phyloP scores from a whole-genome alignment of 345 rosid genomes.

The Sonneratia caseolaris region DNA sequence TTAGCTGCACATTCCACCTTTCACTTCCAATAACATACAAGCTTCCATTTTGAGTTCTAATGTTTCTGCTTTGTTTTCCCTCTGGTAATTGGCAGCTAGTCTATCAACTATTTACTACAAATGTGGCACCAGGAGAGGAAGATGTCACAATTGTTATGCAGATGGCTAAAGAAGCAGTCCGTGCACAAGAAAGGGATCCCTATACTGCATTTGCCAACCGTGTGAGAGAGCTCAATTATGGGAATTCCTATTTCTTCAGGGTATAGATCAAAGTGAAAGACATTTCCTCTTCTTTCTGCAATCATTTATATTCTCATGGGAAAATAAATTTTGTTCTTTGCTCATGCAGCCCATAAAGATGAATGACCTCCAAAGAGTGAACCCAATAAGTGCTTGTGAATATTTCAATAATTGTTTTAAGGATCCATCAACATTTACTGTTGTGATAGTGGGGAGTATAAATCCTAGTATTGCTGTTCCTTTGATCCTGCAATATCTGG shows the following conservation, averaged over 20 bases:
- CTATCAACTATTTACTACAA: constrained; percentile 69
- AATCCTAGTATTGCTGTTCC: constrained; percentile 60
- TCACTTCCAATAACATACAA: not conserved
- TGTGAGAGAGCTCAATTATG: constrained; percentile 78
- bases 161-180: constrained; percentile 80
- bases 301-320: not conserved
- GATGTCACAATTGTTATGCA: constrained; percentile 86
- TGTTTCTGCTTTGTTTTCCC: not conserved
- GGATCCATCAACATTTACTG: constrained; percentile 89
- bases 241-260: constrained; percentile 85
- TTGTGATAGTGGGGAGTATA: constrained; percentile 81
- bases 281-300: not conserved
- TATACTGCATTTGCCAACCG: constrained; percentile 73
- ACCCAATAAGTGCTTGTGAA: constrained; percentile 82
- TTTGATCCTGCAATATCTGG: constrained; percentile 80
- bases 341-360: constrained; percentile 62
- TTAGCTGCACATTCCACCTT: not conserved
- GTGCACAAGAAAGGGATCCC: constrained; percentile 91
- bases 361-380: constrained; percentile 62
- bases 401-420: constrained; percentile 77
- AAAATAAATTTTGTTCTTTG: constrained; percentile 4
- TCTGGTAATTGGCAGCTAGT: constrained; percentile 45
- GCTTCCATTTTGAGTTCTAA: not conserved
- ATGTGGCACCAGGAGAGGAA: constrained; percentile 73
- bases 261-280: constrained; percentile 20